Base-by-base conservation (phyloP, 257 asterid genomes). In the Primulina eburnea region DNA sequence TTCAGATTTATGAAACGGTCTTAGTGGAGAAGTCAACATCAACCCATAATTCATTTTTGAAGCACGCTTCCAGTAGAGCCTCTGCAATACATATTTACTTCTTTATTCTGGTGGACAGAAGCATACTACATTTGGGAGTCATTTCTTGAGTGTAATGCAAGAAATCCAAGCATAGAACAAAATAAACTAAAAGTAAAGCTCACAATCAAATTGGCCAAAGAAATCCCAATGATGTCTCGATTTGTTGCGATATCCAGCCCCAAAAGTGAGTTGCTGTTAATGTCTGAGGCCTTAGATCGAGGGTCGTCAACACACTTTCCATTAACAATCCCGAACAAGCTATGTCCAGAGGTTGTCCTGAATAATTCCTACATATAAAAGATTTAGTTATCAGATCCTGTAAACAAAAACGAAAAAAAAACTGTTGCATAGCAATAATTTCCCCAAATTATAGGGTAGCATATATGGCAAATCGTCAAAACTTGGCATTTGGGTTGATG, bases 11-110 rank as follows among this genome's bases (percentile, higher is more conserved):
- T 85, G 75, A 77, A 82, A 83, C 69, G 90, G 85, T 72, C 94
- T 86, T 68, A 93, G 90, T 0, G 99, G 97, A 75, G 96, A 89
- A 80, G 96, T 89, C 82, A 90, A 62, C 96, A 90, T 90, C 86
- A 93, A 71, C 69, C 97, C 97, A 56, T 81, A 82, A 72, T 86
- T 85, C 40, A 82, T 79, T 80, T 88, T 87, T 30, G 99, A 93
- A 33, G 97, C 93, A 69, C 95, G 89, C 77, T 93, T 93, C 99
- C 99, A 93, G 80, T 93, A 88, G 64, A 93, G 92, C 85, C 96
- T 89, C 99, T 93, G 96, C 74, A 83, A 80, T 40, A 70, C 63
- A 43, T 56, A n/a, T 43, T 58, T 67, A 8, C 55, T 38, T 53
- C 33, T 62, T 71, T 70, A 65, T 57, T 73, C 20, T 28, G 64